These are phyloP conservation scores for Bertia moriformis DNA, from an alignment of 2,329 filamentous ascomycete species.

Conservation along the genomic window DNA sequence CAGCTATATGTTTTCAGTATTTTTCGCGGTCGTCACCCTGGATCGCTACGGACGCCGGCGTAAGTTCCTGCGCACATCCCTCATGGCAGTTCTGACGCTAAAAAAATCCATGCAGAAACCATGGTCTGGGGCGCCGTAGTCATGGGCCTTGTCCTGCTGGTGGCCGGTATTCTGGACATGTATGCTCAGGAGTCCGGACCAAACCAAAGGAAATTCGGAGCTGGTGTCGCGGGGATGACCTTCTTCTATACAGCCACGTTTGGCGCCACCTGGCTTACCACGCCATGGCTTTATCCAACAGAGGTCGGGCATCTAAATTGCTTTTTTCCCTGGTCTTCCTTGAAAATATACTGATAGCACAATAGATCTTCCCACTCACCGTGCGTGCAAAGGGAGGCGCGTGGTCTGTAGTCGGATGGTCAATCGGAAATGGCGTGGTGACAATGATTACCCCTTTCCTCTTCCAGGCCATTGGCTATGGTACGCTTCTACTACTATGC, in stretches of 20 bases:
- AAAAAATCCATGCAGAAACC: not conserved
- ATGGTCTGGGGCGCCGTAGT: not conserved
- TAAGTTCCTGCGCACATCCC: constrained; percentile 1
- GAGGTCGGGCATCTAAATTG: constrained; percentile 10
- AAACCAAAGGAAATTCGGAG: constrained; percentile 17
- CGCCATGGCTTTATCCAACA: constrained; percentile 26
- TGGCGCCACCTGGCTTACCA: constrained; percentile 25
- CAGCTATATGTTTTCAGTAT: constrained; percentile 8
- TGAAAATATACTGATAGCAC: not conserved
- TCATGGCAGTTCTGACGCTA: not conserved
- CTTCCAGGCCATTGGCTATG: constrained; percentile 8
- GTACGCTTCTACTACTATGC: constrained; percentile 7
- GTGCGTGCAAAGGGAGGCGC: constrained; percentile 28
- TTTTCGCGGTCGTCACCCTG: constrained; percentile 7
- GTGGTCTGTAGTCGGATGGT: constrained; percentile 28
- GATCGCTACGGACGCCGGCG: constrained; percentile 7
- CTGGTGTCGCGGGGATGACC: constrained; percentile 22
- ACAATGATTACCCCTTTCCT: constrained; percentile 5
- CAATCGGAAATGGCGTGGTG: constrained; percentile 7
- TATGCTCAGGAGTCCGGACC: constrained; percentile 14
- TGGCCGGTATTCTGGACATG: not conserved
- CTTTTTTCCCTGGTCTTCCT: too few relatives aligned
- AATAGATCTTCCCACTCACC: constrained; percentile 23
- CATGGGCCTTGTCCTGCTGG: not conserved
- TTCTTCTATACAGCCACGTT: constrained; percentile 29